Conservation (phyloP, 768 basidiomycete species). For the Phanerochaete sordida region DNA sequence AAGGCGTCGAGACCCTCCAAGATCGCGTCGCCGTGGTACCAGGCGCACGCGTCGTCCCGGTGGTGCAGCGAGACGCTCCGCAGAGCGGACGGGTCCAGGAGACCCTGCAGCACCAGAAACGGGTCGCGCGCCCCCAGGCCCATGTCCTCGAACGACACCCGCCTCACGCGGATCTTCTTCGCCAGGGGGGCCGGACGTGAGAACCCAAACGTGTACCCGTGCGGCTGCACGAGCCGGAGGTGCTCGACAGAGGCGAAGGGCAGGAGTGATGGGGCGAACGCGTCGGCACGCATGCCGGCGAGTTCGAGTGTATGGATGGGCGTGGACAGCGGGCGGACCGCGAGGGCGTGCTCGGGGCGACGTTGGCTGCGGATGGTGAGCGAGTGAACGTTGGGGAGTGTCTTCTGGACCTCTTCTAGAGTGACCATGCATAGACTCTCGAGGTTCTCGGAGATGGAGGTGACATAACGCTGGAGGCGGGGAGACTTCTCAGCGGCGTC, state of each 20-base stretch:
- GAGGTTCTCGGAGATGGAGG: neutral
- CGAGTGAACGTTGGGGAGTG: neutral
- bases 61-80: neutral
- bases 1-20: neutral
- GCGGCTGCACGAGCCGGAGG: neutral
- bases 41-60: neutral
- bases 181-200: neutral
- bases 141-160: neutral
- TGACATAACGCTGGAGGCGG: neutral
- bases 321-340: neutral
- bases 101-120: neutral
- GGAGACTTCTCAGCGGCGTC: neutral
- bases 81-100: neutral
- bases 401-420: neutral
- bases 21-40: neutral
- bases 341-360: neutral
- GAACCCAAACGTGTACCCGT: neutral
- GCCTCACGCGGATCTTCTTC: neutral
- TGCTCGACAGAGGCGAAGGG: neutral
- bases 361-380: neutral
- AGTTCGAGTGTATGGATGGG: neutral
- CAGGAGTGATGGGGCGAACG: neutral
- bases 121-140: neutral
- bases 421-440: neutral
- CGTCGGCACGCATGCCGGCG: neutral